Evolutionary conservation across 257 asterid genomes (phyloP).

Genomic region (Solanum lycopersicoides): DNA sequence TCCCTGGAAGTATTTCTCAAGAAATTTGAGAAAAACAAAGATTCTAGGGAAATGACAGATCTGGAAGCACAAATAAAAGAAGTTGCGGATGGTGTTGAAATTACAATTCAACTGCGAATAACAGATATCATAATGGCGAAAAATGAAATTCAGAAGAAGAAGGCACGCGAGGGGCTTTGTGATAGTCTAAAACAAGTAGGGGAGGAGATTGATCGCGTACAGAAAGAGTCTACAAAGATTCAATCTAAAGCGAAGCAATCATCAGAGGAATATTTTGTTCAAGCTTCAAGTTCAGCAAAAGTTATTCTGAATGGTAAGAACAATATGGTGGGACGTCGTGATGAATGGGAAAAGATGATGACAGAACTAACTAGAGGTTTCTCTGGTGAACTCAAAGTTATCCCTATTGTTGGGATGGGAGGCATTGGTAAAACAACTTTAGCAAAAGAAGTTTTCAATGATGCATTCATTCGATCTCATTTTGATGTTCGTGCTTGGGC

Average conservation of each 20-base stretch:
- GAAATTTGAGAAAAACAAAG: neutral
- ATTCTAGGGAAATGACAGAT: neutral
- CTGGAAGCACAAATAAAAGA: neutral
- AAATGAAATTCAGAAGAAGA: neutral
- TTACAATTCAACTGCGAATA: neutral
- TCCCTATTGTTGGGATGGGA: slow-evolving; percentile 4
- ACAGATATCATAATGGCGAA: neutral
- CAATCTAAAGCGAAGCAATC: neutral
- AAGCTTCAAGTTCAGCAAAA: neutral
- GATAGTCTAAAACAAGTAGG: neutral
- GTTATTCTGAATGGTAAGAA: neutral
- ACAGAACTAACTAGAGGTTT: neutral
- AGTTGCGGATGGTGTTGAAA: neutral
- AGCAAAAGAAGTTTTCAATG: neutral
- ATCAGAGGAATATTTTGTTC: neutral
- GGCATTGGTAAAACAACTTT: neutral
- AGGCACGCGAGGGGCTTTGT: neutral
- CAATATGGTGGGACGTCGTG: neutral
- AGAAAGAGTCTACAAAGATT: neutral
- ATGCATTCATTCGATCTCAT: neutral
- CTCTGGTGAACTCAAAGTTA: neutral
- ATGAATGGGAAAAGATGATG: neutral
- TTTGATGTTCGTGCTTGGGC: slow-evolving; percentile 1
- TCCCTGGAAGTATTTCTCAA: neutral
- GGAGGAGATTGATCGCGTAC: neutral